Base-by-base conservation (phyloP, 2,329 filamentous ascomycete genomes). In the Fusarium pseudocircinatum region DNA sequence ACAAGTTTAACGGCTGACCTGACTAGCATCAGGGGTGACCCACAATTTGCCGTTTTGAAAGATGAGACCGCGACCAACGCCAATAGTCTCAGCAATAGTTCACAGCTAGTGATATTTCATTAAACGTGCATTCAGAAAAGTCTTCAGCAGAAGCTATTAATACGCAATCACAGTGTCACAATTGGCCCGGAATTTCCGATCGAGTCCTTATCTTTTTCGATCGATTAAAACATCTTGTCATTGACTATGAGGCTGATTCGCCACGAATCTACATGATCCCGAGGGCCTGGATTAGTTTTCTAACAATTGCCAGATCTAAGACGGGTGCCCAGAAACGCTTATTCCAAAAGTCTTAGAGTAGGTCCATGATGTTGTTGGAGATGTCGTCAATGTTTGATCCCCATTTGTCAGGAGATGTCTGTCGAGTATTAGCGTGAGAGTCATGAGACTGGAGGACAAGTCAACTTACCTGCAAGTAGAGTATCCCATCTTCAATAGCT, bases 241-340 rank as follows among this genome's bases (percentile, higher is more conserved):
- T 18, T 11, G 3, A 32, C 13, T 15, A 20, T 8, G 11, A 32
- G 47, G 5, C 22, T 50, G 3, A 6, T 9, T 14, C 7, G 22
- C 47, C 11, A n/a, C 22, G 6, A 2, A 5, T 46, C 24, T 28
- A 28, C 18, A 2, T 28, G 0, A 28, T 28, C 11, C 5, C 0
- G 0, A 28, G 13, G 8, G 18, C 12, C 34, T 36, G 15, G 14
- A 7, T 7, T 6, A 32, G 32, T 32, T 34, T 7, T 15, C 5
- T 13, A 14, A 32, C 32, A 32, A 6, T 34, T 15, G 14, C 32
- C 2, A 34, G 8, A n/a, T 42, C 22, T 6, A 15, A 15, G 39
- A n/a, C 11, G 20, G 8, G 3, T 18, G 14, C 6, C 18, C 7
- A 3, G 2, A 9, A 5, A n/a, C n/a, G n/a, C n/a, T n/a, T n/a